Evolutionary conservation across 345 rosid species (phyloP).

Genomic region (Viola odorata): DNA sequence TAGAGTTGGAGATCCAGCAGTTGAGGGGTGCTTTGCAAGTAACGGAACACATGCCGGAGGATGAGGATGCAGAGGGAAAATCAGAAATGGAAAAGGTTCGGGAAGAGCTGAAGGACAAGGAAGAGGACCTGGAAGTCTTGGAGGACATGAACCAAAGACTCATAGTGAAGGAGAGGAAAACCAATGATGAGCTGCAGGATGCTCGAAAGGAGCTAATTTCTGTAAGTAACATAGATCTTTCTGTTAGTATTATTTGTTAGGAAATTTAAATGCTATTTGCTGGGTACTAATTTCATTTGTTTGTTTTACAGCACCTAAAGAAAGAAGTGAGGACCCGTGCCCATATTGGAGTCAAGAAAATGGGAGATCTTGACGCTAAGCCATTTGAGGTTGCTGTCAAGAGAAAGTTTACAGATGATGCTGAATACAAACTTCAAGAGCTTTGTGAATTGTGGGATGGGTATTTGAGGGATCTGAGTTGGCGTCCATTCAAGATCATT

Average conservation of each 20-base stretch:
- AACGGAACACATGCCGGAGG: slow-evolving; percentile 61
- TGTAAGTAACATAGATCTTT: slow-evolving; percentile 24
- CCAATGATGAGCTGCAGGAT: slow-evolving; percentile 55
- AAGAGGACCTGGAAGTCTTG: slow-evolving; percentile 39
- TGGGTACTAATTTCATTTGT: slow-evolving; percentile 1
- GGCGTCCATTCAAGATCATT: slow-evolving; percentile 48
- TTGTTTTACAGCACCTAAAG: slow-evolving; percentile 32
- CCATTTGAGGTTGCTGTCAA: slow-evolving; percentile 37
- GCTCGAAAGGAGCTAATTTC: slow-evolving; percentile 65
- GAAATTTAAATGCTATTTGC: not conserved
- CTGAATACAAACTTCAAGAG: slow-evolving; percentile 30
- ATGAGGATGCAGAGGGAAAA: slow-evolving; percentile 35
- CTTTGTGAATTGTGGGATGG: slow-evolving; percentile 47
- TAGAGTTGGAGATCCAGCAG: slow-evolving; percentile 73
- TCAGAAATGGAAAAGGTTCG: slow-evolving; percentile 36
- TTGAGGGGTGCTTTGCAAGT: slow-evolving; percentile 53
- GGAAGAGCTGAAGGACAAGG: slow-evolving; percentile 45
- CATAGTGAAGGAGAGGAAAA: slow-evolving; percentile 38
- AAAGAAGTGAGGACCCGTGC: slow-evolving; percentile 2
- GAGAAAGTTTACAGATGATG: slow-evolving; percentile 30
- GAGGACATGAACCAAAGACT: slow-evolving; percentile 43
- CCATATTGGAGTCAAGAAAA: slow-evolving; percentile 41
- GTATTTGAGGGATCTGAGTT: slow-evolving; percentile 35
- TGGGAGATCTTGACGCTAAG: slow-evolving; percentile 48
- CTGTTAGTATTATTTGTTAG: not conserved